Evolutionary conservation across 2,329 filamentous ascomycete genomes (phyloP), one percentile per base, ranked within the genome.

Genomic region (Fusarium xylarioides): DNA sequence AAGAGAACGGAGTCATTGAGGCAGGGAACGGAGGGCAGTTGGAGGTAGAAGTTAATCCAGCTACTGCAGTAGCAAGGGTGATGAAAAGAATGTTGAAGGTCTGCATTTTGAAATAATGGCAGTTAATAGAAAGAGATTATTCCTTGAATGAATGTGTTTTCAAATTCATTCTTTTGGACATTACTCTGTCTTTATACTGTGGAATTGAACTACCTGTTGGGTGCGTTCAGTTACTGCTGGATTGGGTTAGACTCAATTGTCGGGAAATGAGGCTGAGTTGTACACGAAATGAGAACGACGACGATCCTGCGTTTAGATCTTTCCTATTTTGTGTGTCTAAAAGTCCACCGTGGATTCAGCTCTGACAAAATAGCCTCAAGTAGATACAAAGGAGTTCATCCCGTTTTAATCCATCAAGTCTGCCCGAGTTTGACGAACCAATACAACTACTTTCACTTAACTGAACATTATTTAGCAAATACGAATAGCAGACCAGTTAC

Each of bases 1-100:
- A 71, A 15, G 81, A 80, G 66, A 81, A 83, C 11, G 76, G 66
- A 2, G 68, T 40, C 69, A 79, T 66, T 0, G 80, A 78, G 4
- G 76, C 21, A 1, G 78, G 72, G 18, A 81, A 81, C 2, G 76
- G 52, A 21, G 66, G 30, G 16, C 78, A 80, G 26, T 16, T 38
- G 2, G 58, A 19, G 1, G 52, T 34, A 11, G 58, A 28, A 11
- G 42, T 19, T 9, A 26, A 32, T 5, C 23, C 43, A 2, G 56
- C 32, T 2, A 15, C 42, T 19, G 26, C 30, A 7, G 35, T 21
- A 5, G 42, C 40, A 2, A 49, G 26, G 6, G 11, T 21, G 14
- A 37, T 38, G 14, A 56, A 19, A 4, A 71, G 5, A 18, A 47
- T 2, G 14, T 46, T 37, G 23, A 15, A 11, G 18, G 23, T 53